Percentiles rank a stretch among this genome's conserved stretches.
These are phyloP conservation scores for Saprolegnia parasitica DNA, from an alignment of 352 stramenopile species.

Conservation along the genomic window DNA sequence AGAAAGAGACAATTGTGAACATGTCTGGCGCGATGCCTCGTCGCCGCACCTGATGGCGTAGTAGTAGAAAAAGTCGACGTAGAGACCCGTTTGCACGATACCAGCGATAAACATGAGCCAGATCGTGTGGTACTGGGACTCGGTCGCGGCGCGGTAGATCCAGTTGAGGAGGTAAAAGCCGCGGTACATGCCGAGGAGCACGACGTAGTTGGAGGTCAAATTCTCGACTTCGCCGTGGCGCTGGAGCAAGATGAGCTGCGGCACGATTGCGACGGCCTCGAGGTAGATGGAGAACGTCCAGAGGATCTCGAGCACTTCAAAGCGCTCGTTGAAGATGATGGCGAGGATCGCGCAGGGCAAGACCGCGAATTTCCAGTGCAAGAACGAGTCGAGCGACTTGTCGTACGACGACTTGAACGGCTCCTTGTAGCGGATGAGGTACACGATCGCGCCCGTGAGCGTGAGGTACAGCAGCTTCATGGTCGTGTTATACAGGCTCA, in stretches of 20 bases:
- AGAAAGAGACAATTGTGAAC: conserved; percentile 23
- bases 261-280: conserved; percentile 97
- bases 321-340: conserved; percentile 93
- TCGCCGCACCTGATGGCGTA: conserved; percentile 95
- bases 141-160: conserved; percentile 96
- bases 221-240: conserved; percentile 98
- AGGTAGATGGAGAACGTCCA: conserved; percentile 99
- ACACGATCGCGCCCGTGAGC: conserved; percentile 96
- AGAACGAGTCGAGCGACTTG: conserved; percentile 98
- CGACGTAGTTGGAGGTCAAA: conserved; percentile 99
- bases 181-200: conserved; percentile 97
- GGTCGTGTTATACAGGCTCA: conserved; percentile 96
- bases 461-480: conserved; percentile 99
- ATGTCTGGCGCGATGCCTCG: background rate
- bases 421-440: conserved; percentile 96
- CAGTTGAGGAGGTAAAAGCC: conserved; percentile 99
- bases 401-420: conserved; percentile 98
- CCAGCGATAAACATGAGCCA: conserved; percentile 98
- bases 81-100: conserved; percentile 97
- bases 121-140: conserved; percentile 97
- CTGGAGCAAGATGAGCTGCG: conserved; percentile 98
- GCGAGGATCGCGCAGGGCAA: conserved; percentile 93
- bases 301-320: conserved; percentile 89
- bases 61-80: conserved; percentile 99
- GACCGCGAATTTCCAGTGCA: conserved; percentile 97